Percentiles rank a stretch among this genome's conserved stretches.
phyloP scores from a whole-genome alignment of 495 filamentous ascomycete species.

The Cetradonia linearis region DNA sequence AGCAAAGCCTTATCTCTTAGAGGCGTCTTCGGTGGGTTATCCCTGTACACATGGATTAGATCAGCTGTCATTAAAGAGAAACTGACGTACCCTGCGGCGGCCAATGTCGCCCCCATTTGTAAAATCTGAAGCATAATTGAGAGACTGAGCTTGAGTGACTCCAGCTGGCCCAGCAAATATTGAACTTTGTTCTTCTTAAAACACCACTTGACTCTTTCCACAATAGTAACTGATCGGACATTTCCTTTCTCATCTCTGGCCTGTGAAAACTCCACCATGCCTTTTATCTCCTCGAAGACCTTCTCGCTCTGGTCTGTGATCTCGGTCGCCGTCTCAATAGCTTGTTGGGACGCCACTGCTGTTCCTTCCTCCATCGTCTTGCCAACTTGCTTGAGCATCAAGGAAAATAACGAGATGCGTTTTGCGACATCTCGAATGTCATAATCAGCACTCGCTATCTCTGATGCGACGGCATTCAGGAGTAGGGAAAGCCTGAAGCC shows the following conservation, averaged over 20 bases:
- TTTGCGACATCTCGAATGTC: slow-evolving; percentile 41
- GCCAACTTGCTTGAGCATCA: slow-evolving; percentile 36
- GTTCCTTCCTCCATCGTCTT: slow-evolving; percentile 29
- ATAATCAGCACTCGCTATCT: slow-evolving; percentile 35
- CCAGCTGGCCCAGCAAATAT: slow-evolving; percentile 38
- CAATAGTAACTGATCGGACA: slow-evolving; percentile 28
- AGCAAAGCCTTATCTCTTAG: slow-evolving; percentile 29
- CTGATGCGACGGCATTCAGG: slow-evolving; percentile 36
- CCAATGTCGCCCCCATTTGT: slow-evolving; percentile 31
- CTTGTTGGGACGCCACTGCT: slow-evolving; percentile 27
- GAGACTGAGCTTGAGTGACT: slow-evolving; percentile 38
- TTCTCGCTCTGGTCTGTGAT: slow-evolving; percentile 34
- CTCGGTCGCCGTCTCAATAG: slow-evolving; percentile 34
- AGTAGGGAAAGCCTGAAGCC: slow-evolving; percentile 38
- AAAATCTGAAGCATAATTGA: slow-evolving; percentile 36
- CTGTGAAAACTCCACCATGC: slow-evolving; percentile 36
- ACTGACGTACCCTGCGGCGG: slow-evolving; percentile 16
- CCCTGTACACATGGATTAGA: slow-evolving; percentile 14
- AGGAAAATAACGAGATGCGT: slow-evolving; percentile 36
- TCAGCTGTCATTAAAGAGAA: background rate
- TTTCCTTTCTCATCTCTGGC: slow-evolving; percentile 28
- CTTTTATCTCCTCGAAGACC: slow-evolving; percentile 38
- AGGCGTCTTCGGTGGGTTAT: slow-evolving; percentile 14
- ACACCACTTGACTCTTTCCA: slow-evolving; percentile 37
- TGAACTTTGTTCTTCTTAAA: slow-evolving; percentile 38